phyloP scores from a whole-genome alignment of 148 eudicot genomes.

The Pharnaceum exiguum region DNA sequence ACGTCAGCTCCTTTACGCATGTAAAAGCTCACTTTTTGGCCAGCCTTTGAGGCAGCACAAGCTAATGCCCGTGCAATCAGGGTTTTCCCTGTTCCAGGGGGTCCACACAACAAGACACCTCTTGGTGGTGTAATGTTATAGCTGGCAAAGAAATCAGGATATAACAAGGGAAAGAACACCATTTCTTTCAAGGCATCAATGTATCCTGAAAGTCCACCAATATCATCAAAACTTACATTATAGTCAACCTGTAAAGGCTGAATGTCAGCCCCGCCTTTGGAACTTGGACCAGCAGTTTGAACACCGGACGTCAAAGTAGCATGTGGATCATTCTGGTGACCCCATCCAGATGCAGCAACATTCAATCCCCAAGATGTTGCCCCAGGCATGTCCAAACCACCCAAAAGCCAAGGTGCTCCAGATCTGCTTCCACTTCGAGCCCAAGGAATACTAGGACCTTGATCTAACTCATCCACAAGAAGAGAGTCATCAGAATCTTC shows the following conservation, averaged over 20 bases:
- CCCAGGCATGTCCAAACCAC: slow-evolving; percentile 84
- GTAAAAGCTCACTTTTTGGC: slow-evolving; percentile 98
- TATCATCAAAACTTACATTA: slow-evolving; percentile 85
- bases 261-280: slow-evolving; percentile 99
- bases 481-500: slow-evolving; percentile 99
- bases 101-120: slow-evolving; percentile 96
- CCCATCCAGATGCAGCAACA: slow-evolving; percentile 99
- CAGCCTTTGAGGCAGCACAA: slow-evolving; percentile 98
- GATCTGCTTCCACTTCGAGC: slow-evolving; percentile 87
- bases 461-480: slow-evolving; percentile 95
- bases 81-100: slow-evolving; percentile 99
- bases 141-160: slow-evolving; percentile 95
- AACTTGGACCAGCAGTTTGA: slow-evolving; percentile 99
- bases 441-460: slow-evolving; percentile 93
- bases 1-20: slow-evolving; percentile 99
- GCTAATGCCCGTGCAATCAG: slow-evolving; percentile 95
- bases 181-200: slow-evolving; percentile 94
- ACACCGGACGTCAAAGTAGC: slow-evolving; percentile 62
- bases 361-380: slow-evolving; percentile 83
- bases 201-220: slow-evolving; percentile 93
- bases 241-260: slow-evolving; percentile 96
- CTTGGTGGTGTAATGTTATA: slow-evolving; percentile 96
- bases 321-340: slow-evolving; percentile 72
- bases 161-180: slow-evolving; percentile 94
- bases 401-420: slow-evolving; percentile 91